Percentiles rank a stretch among this genome's conserved stretches.
These are phyloP conservation scores for Claviceps sp. DNA, from an alignment of 2,329 filamentous ascomycete species.

Conservation along the genomic window DNA sequence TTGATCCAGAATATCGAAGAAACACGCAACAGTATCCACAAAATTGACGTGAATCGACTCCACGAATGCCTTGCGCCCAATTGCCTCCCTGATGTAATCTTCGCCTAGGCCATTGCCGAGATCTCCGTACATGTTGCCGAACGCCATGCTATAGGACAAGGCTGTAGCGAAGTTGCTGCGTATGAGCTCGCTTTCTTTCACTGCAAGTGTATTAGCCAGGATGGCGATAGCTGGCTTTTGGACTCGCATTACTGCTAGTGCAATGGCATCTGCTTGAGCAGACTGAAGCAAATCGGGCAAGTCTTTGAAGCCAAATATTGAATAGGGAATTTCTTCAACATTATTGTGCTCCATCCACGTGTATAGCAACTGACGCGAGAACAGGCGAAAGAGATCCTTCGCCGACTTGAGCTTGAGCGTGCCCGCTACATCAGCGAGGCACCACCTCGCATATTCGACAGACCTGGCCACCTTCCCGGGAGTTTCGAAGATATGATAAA, in stretches of 20 bases:
- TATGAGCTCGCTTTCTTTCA: conserved; percentile 44
- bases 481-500: conserved; percentile 90
- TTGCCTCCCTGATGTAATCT: conserved; percentile 49
- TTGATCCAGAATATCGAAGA: conserved; percentile 67
- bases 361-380: conserved; percentile 77
- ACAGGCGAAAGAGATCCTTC: conserved; percentile 64
- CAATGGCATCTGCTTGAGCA: conserved; percentile 64
- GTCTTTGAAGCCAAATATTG: conserved; percentile 66
- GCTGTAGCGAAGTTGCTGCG: conserved; percentile 60
- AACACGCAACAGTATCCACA: conserved; percentile 59
- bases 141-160: conserved; percentile 71
- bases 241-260: conserved; percentile 70
- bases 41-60: conserved; percentile 56
- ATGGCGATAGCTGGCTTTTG: conserved; percentile 49
- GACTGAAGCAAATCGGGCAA: conserved; percentile 56
- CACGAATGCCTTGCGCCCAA: conserved; percentile 55
- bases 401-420: conserved; percentile 52
- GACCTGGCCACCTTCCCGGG: conserved; percentile 58
- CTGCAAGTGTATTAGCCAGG: conserved; percentile 44
- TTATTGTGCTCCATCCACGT: conserved; percentile 67
- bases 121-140: conserved; percentile 22
- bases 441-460: conserved; percentile 56
- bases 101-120: conserved; percentile 42
- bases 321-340: conserved; percentile 63
- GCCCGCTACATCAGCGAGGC: conserved; percentile 52